phyloP scores from a whole-genome alignment of 2,329 filamentous ascomycete species.

The Fusarium sp. region DNA sequence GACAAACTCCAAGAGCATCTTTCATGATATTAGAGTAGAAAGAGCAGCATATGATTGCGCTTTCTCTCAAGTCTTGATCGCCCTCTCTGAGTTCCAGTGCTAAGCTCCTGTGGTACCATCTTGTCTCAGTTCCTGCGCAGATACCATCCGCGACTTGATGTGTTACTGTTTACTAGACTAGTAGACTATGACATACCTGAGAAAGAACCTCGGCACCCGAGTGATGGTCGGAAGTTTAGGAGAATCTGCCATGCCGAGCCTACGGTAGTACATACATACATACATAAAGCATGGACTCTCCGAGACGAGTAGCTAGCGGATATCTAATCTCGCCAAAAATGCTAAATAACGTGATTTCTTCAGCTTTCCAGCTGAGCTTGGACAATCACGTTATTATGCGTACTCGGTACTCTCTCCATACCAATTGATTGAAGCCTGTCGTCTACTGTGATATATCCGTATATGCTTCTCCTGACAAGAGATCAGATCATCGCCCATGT shows the following conservation, averaged over 20 bases:
- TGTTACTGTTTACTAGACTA: neutral
- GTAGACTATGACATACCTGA: neutral
- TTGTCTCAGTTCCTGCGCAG: neutral
- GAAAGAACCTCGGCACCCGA: neutral
- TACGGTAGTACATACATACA: neutral
- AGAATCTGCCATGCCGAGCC: slow-evolving; percentile 36
- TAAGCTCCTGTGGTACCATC: neutral
- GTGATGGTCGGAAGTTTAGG: slow-evolving; percentile 22
- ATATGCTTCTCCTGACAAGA: neutral
- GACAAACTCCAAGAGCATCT: neutral
- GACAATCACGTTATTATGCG: slow-evolving; percentile 7
- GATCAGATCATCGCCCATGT: neutral
- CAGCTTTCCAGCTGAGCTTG: slow-evolving; percentile 12
- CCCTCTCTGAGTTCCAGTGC: neutral
- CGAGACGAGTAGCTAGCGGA: slow-evolving; percentile 9
- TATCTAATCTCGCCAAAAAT: slow-evolving; percentile 37
- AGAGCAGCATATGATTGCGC: slow-evolving; percentile 15
- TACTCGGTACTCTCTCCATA: neutral
- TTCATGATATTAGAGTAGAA: neutral
- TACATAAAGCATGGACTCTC: slow-evolving; percentile 1
- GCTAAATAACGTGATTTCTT: slow-evolving; percentile 31
- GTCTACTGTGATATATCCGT: neutral
- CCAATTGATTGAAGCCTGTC: neutral
- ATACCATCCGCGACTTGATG: neutral
- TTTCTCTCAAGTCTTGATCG: neutral